These are phyloP conservation scores for Lolium perenne DNA, from an alignment of 176 grass and related monocot genomes.

Conservation along the genomic window DNA sequence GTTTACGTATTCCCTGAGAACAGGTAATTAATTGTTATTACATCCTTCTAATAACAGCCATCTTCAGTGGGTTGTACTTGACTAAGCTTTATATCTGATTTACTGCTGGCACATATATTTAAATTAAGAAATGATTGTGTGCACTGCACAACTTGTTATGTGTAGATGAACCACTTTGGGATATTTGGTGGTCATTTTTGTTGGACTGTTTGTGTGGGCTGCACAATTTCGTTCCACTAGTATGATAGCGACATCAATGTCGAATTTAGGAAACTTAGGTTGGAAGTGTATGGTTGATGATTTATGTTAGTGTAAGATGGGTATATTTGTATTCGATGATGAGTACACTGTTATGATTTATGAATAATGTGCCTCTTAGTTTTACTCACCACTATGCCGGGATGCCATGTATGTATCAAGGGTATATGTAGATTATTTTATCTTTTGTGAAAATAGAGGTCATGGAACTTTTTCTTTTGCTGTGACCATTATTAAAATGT, in stretches of 20 bases:
- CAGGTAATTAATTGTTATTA: conserved; percentile 22
- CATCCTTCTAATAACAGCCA: conserved; percentile 12
- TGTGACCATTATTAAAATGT: not conserved
- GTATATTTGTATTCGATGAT: not conserved
- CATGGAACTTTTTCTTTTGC: not conserved
- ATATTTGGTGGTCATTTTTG: not conserved
- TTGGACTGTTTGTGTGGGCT: not conserved
- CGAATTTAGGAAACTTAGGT: not conserved
- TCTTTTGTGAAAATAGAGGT: not conserved
- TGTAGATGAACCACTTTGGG: not conserved
- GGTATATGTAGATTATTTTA: not conserved
- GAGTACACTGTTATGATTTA: not conserved
- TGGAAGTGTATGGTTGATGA: not conserved
- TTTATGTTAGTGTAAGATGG: not conserved
- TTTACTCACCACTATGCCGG: not conserved
- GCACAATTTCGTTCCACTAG: not conserved
- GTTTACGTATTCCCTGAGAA: conserved; percentile 17
- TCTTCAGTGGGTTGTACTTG: conserved; percentile 5
- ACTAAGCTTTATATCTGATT: conserved; percentile 23
- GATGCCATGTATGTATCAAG: not conserved
- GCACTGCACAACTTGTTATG: too few relatives aligned
- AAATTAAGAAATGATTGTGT: too few relatives aligned
- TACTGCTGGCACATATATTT: not conserved
- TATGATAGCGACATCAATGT: not conserved
- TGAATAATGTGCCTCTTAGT: not conserved